Evolutionary conservation across 257 asterid genomes (phyloP).

Genomic region (Solanum gandarillasii): DNA sequence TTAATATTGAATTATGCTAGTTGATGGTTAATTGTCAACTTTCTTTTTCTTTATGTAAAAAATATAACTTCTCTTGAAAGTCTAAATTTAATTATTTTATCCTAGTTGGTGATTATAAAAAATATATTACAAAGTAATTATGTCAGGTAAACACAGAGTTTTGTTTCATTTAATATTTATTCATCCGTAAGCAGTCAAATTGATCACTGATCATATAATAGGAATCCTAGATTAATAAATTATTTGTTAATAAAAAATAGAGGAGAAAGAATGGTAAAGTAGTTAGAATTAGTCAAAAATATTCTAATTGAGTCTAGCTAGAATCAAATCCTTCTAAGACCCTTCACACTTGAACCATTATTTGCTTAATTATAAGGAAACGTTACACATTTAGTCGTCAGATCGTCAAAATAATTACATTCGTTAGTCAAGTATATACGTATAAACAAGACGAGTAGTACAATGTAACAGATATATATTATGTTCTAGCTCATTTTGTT

Average conservation of each 20-base stretch:
- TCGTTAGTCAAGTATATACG: neutral
- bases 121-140: neutral
- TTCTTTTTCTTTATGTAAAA: neutral
- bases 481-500: neutral
- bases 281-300: constrained; percentile 14
- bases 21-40: constrained; percentile 4
- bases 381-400: neutral
- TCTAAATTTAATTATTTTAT: neutral
- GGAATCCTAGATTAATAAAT: neutral
- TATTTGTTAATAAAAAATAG: neutral
- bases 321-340: constrained; percentile 15
- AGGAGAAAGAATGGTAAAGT: neutral
- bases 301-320: constrained; percentile 14
- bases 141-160: neutral
- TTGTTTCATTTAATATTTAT: neutral
- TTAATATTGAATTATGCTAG: neutral
- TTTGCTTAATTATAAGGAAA: neutral
- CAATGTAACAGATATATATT: neutral
- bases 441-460: neutral
- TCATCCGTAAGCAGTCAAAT: neutral
- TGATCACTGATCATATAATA: neutral
- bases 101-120: neutral
- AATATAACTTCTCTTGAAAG: neutral
- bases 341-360: constrained; percentile 25
- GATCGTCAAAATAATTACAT: neutral